These are phyloP conservation scores for Climacium dendroides DNA, from an alignment of 225 moss, liverwort and hornwort species.

Conservation along the genomic window DNA sequence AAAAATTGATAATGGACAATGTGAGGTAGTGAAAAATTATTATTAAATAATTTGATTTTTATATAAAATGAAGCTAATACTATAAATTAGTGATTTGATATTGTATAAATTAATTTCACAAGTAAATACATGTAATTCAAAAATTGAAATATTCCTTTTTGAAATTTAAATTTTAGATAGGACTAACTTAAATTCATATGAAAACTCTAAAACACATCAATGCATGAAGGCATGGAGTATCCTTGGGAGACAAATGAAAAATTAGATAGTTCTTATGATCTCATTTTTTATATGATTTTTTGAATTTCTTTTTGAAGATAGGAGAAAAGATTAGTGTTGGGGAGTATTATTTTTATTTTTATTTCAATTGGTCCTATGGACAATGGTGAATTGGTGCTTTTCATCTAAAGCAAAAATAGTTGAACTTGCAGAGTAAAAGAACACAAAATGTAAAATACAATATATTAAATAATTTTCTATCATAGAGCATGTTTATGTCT, in stretches of 20 bases:
- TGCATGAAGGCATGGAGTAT: no score
- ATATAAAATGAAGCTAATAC: not conserved
- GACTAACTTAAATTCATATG: no score
- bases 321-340: no score
- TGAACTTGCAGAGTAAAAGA: not conserved
- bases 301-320: not conserved
- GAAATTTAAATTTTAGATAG: not conserved
- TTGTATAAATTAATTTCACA: no score
- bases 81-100: no score
- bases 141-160: accelerated
- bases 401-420: not conserved
- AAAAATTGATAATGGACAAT: not conserved
- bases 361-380: not conserved
- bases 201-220: no score
- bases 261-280: not conserved
- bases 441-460: not conserved
- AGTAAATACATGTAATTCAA: not conserved
- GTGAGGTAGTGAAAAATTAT: not conserved
- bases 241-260: not conserved
- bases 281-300: not conserved
- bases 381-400: no score
- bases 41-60: not conserved
- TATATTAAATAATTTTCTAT: not conserved
- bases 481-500: not conserved
- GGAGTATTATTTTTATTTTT: not conserved